phyloP scores from a whole-genome alignment of 495 filamentous ascomycete genomes.

The Parathielavia hyrcaniae region DNA sequence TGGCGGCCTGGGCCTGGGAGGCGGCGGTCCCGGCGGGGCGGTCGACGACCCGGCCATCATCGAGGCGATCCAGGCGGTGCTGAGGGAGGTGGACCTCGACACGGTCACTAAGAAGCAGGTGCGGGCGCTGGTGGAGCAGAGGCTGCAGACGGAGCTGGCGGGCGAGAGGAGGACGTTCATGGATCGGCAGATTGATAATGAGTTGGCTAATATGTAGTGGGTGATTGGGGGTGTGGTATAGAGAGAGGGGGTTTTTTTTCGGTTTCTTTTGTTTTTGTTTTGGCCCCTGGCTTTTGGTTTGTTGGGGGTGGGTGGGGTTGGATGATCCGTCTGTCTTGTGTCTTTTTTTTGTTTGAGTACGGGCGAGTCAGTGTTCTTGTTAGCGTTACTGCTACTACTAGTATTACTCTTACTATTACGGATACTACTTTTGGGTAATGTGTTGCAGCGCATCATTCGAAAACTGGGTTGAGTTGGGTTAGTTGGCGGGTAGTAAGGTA shows the following conservation, averaged over 20 bases:
- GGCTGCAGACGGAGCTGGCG: conserved; percentile 76
- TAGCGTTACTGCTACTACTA: too few species aligned
- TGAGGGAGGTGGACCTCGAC: conserved; percentile 90
- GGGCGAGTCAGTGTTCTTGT: too few species aligned
- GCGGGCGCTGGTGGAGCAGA: conserved; percentile 81
- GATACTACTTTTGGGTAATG: too few species aligned
- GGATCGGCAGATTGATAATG: conserved; percentile 85
- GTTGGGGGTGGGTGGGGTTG: neutral
- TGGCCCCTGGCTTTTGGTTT: neutral
- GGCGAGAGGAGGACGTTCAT: conserved; percentile 80
- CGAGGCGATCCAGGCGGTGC: conserved; percentile 72
- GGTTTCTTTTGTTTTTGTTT: neutral
- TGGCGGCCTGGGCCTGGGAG: conserved; percentile 31
- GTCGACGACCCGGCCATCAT: conserved; percentile 68
- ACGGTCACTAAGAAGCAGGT: conserved; percentile 98
- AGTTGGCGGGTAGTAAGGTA: too few species aligned
- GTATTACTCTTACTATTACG: too few species aligned
- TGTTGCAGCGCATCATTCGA: too few species aligned
- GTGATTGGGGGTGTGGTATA: neutral
- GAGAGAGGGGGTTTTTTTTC: neutral
- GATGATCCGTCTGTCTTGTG: neutral
- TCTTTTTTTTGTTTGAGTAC: neutral
- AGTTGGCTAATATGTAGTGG: conserved; percentile 88
- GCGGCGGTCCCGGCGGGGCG: conserved; percentile 45
- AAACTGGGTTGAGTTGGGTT: too few species aligned